Evolutionary conservation across 176 grass and related monocot genomes (phyloP).

Genomic region (Neostapfia colusana): DNA sequence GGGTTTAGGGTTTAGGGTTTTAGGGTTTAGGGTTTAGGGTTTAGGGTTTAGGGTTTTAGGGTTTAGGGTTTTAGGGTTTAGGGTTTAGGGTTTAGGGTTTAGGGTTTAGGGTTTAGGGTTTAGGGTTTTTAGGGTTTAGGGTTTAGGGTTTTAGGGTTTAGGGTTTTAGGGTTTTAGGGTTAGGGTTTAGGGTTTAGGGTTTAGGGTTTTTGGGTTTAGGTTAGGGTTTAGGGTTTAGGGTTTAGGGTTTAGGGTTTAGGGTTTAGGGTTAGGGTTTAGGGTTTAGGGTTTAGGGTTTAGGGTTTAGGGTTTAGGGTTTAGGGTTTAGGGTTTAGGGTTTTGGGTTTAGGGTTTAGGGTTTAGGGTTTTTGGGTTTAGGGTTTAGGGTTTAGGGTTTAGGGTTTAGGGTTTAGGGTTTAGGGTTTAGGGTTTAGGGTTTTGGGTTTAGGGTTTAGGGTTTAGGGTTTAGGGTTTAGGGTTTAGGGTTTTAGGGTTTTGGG

Average conservation of each 20-base stretch:
- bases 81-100: not conserved
- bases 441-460: constrained; percentile 3
- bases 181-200: constrained; percentile 25
- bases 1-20: constrained; percentile 31
- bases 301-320: constrained; percentile 13
- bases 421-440: not conserved
- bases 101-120: not conserved
- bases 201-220: not conserved
- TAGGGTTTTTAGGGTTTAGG: not conserved
- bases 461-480: not conserved
- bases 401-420: constrained; percentile 1
- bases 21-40: constrained; percentile 13
- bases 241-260: not conserved
- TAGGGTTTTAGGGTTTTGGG: not conserved
- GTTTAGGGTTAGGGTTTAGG: not conserved
- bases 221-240: not conserved
- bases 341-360: constrained; percentile 8
- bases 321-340: constrained; percentile 17
- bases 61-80: not conserved
- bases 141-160: not conserved
- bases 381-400: constrained; percentile 37
- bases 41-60: not conserved
- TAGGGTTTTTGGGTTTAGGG: constrained; percentile 13
- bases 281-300: constrained; percentile 1
- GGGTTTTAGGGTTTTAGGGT: constrained; percentile 7